Evolutionary conservation across 768 basidiomycete genomes (phyloP), one percentile per base, ranked within the genome.

Genomic region (Russula olivacea): DNA sequence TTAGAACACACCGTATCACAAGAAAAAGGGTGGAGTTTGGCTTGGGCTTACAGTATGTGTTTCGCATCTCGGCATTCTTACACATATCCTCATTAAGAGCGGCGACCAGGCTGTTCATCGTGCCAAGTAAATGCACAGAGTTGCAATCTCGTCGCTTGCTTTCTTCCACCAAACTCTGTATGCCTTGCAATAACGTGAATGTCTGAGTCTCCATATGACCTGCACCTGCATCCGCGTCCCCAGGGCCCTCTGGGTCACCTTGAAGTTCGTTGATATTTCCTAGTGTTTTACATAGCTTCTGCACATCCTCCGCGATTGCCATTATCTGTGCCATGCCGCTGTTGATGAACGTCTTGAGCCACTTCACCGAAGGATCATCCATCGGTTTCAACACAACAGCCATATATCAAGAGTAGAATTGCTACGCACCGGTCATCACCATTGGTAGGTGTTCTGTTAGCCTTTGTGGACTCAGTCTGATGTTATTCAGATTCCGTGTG

Each of bases 301-400:
- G 82, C 1, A 92, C 75, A 54, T 81, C 81, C 19, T 76, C 76
- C 11, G 84, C 81, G 15, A 91, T 76, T 40, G 76, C 74, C 68
- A 87, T 82, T 25, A 90, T 85, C 66, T 91, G 88, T 15, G 81
- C 80, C 0, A 84, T 86, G n/a, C 87, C 86, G 49, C 85, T 84
- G 45, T 83, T 84, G 43, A 92, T 89, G 71, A 93, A 92, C 3
- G 83, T 76, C 68, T 93, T 92, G 47, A 94, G 80, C 92, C 92
- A 94, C 84, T 89, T 68, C 48, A 68, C 69, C 36, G 61, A 40
- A 6, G 6, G 15, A 17, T 12, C 61, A 50, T 68, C 3, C 52
- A 25, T 4, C 52, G 50, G 32, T 12, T 23, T 40, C 6, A 32
- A 40, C 21, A 12, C 30, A 30, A 40, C 32, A 17, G 41, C 36